These are phyloP conservation scores for Hymenoscyphus infarciens DNA, from an alignment of 2,329 filamentous ascomycete genomes.

Conservation along the genomic window DNA sequence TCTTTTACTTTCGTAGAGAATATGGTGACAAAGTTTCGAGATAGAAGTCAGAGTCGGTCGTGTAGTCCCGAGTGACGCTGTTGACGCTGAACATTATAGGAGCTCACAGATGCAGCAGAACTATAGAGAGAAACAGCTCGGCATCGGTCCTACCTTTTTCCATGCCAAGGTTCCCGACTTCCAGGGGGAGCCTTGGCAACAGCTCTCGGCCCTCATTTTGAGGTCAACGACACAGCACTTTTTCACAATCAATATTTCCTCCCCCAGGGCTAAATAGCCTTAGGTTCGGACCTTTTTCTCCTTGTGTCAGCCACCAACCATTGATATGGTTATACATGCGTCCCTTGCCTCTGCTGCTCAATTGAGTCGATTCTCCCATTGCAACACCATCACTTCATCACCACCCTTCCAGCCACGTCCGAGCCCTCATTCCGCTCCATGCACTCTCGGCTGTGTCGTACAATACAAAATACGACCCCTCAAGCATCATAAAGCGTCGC, in stretches of 20 bases:
- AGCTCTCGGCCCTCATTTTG: conserved; percentile 1
- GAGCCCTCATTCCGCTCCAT: background rate
- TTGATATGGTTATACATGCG: conserved; percentile 3
- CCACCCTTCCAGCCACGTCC: background rate
- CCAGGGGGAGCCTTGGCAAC: background rate
- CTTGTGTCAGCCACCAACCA: conserved; percentile 3
- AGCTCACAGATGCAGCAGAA: no score
- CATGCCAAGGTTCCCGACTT: background rate
- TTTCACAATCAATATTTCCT: background rate
- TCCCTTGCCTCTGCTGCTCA: background rate
- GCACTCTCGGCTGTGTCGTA: background rate
- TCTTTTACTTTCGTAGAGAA: no score
- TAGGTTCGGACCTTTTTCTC: background rate
- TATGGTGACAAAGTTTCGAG: no score
- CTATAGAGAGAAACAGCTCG: no score
- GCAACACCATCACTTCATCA: background rate
- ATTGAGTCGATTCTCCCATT: background rate
- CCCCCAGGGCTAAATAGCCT: background rate
- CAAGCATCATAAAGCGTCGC: background rate
- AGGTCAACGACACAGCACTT: background rate
- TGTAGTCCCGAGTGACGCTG: no score
- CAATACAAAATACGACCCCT: background rate
- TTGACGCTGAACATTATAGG: no score
- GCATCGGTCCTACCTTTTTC: background rate
- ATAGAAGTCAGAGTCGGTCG: no score